Percentiles rank a stretch among this genome's conserved stretches.
These are phyloP conservation scores for Amborella trichopoda DNA, from an alignment of 164 flowering plant genomes.

Conservation along the genomic window DNA sequence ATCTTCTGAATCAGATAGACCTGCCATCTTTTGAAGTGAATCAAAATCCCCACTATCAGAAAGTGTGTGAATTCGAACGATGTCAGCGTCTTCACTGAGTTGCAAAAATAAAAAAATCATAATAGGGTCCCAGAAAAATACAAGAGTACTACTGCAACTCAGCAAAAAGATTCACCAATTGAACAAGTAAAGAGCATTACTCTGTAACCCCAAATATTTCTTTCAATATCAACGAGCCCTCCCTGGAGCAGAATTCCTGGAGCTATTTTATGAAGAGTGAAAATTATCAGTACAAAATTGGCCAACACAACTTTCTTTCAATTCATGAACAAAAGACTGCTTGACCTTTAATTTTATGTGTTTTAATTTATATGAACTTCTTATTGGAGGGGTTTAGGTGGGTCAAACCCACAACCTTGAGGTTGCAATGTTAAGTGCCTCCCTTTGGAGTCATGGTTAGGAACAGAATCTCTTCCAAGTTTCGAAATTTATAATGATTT, in stretches of 20 bases:
- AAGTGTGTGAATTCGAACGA: constrained; percentile 55
- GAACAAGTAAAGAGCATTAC: constrained; percentile 28
- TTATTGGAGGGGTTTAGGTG: no score
- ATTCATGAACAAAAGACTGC: no score
- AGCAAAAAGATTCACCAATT: no score
- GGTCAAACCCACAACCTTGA: no score
- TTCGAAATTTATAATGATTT: no score
- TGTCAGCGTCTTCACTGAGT: constrained; percentile 82
- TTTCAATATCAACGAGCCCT: constrained; percentile 66
- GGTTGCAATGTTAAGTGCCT: no score
- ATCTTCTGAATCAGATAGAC: constrained; percentile 42
- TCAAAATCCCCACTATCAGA: constrained; percentile 81
- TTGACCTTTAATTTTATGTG: no score
- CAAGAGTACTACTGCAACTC: background rate
- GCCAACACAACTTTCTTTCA: background rate
- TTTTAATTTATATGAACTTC: no score
- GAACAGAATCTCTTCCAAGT: no score
- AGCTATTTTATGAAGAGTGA: constrained; percentile 39
- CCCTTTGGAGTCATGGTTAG: no score
- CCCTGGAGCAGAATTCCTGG: constrained; percentile 81
- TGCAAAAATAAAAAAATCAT: background rate
- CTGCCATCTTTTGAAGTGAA: constrained; percentile 67
- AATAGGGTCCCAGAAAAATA: constrained; percentile 1
- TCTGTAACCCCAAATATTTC: constrained; percentile 95
- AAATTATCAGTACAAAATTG: background rate